Evolutionary conservation across 352 stramenopile genomes (phyloP), one percentile per base, ranked within the genome.

Genomic region (Achlya hypogyna): DNA sequence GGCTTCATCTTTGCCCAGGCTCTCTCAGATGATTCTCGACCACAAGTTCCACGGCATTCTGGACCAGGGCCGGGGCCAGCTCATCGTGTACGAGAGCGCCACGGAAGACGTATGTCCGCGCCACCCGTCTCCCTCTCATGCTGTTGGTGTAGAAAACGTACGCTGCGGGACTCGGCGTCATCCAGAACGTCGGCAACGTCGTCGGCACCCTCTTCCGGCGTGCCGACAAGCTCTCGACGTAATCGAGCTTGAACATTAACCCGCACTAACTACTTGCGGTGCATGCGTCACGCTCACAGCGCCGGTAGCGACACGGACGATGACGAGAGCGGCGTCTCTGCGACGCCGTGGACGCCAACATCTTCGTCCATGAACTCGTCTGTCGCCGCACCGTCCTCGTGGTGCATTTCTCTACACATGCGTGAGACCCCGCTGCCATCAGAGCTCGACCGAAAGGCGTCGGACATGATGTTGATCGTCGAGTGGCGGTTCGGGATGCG

Each of bases 11-110:
- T 56, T 45, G 5, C 40, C 6, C 56, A 99, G 98, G 80, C 84
- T 99, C 27, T 98, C 91, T 62, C 96, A 99, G 79, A 99, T 99
- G 97, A 99, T 99, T 72, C 76, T 99, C 69, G 97, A 99, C 82
- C 95, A 97, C 71, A 99, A 99, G 75, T 97, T 99, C 74, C 87
- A 96, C 62, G 97, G 96, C 49, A 99, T 98, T 72, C 79, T 99
- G 70, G 97, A 99, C 85, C 97, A 99, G 76, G 97, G 97, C 59
- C 97, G 98, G 73, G 97, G 97, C 29, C 96, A 99, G 72, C 81
- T 99, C n/a, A 97, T 99, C 53, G 91, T 99, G 53, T 98, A 99
- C 77, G 95, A 99, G 69, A 92, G 88, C 64, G 75, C 79, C 8
- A 78, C 86, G 28, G 93, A 96, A 74, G 96, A 99, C 77, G 81